phyloP scores from a whole-genome alignment of 2,329 filamentous ascomycete species.

The Aspergillus sp. region DNA sequence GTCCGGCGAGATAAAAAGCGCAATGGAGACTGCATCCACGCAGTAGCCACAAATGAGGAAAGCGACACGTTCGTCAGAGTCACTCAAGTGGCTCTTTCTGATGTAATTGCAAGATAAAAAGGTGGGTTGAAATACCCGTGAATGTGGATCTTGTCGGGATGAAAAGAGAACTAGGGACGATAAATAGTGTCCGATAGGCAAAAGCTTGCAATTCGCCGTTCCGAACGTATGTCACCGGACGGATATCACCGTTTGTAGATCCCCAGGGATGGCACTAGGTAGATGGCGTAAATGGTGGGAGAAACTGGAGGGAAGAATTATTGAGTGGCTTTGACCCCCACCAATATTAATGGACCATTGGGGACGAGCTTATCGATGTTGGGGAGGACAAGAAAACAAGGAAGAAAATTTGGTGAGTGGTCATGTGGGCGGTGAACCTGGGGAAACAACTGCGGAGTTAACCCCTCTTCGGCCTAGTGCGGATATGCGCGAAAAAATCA shows the following conservation, averaged over 20 bases:
- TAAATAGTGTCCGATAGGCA: neutral
- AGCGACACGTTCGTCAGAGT: neutral
- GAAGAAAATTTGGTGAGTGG: slow-evolving; percentile 1
- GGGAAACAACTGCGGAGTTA: slow-evolving; percentile 6
- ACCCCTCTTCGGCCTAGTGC: slow-evolving; percentile 6
- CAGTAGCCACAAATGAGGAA: slow-evolving; percentile 1
- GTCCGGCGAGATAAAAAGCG: slow-evolving; percentile 21
- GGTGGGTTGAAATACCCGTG: slow-evolving; percentile 17
- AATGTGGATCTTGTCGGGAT: slow-evolving; percentile 19
- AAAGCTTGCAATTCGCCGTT: neutral
- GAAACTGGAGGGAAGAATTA: neutral
- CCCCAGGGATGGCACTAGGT: neutral
- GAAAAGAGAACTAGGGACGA: slow-evolving; percentile 2
- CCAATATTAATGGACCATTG: neutral
- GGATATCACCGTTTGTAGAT: neutral
- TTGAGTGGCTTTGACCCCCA: neutral
- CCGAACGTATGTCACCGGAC: neutral
- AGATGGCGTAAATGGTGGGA: neutral
- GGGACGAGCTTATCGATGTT: neutral
- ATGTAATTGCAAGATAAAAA: slow-evolving; percentile 16
- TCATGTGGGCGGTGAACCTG: slow-evolving; percentile 18
- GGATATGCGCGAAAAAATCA: neutral
- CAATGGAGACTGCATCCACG: slow-evolving; percentile 20
- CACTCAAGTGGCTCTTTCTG: slow-evolving; percentile 12
- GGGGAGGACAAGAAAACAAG: neutral